Evolutionary conservation across 805 yeast species (phyloP), one percentile per base, ranked within the genome.

Genomic region (Teunomyces panamensis): DNA sequence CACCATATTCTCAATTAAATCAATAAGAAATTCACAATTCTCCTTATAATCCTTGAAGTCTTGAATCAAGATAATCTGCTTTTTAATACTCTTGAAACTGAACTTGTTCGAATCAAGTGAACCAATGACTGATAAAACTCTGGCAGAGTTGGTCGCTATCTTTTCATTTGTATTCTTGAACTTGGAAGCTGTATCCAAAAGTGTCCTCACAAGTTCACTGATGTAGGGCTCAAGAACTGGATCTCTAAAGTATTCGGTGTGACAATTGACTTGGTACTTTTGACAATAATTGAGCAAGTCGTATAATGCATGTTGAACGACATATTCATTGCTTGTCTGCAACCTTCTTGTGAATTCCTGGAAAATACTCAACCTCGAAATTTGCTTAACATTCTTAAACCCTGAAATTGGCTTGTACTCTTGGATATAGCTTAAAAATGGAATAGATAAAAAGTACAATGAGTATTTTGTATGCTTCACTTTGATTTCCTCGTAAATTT

Each of bases 81-180:
- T 63, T 47, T 69, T 71, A 46, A 75, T 65, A 13, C 71, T 58
- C 26, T 65, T 69, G 52, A 77, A 63, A 17, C 64, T 78, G 49
- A 83, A 77, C 50, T 77, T 76, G 42, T 83, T 78, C 4, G 83
- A 69, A 59, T 89, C 96, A 9, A 87, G 59, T 0, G 89, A 81
- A 0, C 98, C 98, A 36, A 94, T 73, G 20, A 82, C 64, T 1
- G 96, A 84, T 8, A 94, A 68, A 29, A 89, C 87, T 44, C 75
- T 75, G 0, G 95, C 82, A 57, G 92, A 81, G 37, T 79, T 73
- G 3, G 71, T 68, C 2, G 89, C 74, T 6, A 90, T 75, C 0
- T 69, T 68, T 8, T 70, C 65, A 53, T 75, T 74, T 2, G 63
- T 65, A 9, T 65, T 68, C 51, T 79, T 78, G 61, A 80, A 85